phyloP scores from a whole-genome alignment of 768 basidiomycete species.

The Kwoniella heveanensis region DNA sequence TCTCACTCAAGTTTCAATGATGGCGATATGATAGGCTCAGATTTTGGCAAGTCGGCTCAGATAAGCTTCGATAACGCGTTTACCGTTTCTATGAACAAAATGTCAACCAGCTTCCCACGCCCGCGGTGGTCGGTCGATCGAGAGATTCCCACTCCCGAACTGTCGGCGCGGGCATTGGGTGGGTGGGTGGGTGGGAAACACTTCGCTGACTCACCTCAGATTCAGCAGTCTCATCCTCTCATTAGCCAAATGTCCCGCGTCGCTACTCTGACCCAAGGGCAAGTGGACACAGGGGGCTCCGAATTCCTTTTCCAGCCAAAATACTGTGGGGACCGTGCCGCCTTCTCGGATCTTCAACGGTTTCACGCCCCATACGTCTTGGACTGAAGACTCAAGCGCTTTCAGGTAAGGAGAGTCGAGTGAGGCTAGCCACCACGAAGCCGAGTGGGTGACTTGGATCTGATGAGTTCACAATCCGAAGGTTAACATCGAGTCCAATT shows the following conservation, averaged over 20 bases:
- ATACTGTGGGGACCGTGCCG: slow-evolving; percentile 91
- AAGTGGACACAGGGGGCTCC: slow-evolving; percentile 85
- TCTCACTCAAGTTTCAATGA: too few species aligned
- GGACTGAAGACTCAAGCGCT: slow-evolving; percentile 77
- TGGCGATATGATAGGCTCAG: too few species aligned
- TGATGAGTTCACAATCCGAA: slow-evolving; percentile 6
- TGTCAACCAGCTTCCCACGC: not conserved
- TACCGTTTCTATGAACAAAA: slow-evolving; percentile 44
- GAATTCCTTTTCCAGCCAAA: slow-evolving; percentile 90
- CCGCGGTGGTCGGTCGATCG: not conserved
- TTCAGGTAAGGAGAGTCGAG: slow-evolving; percentile 83
- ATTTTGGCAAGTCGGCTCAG: slow-evolving; percentile 32
- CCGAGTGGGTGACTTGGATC: slow-evolving; percentile 75
- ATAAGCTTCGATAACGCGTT: slow-evolving; percentile 52
- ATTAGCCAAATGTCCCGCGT: slow-evolving; percentile 91
- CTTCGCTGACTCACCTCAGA: slow-evolving; percentile 59
- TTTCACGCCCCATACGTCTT: slow-evolving; percentile 81
- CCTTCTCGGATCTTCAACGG: slow-evolving; percentile 91
- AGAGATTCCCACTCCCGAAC: not conserved
- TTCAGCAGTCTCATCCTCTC: slow-evolving; percentile 87
- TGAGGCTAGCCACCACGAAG: slow-evolving; percentile 95
- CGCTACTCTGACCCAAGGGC: slow-evolving; percentile 87
- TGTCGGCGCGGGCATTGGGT: not conserved
- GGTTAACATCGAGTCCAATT: too few species aligned
- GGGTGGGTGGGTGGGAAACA: not conserved